These are phyloP conservation scores for Chernovozyma sophiae-reginae DNA, from an alignment of 1,139 yeast species.

Conservation along the genomic window DNA sequence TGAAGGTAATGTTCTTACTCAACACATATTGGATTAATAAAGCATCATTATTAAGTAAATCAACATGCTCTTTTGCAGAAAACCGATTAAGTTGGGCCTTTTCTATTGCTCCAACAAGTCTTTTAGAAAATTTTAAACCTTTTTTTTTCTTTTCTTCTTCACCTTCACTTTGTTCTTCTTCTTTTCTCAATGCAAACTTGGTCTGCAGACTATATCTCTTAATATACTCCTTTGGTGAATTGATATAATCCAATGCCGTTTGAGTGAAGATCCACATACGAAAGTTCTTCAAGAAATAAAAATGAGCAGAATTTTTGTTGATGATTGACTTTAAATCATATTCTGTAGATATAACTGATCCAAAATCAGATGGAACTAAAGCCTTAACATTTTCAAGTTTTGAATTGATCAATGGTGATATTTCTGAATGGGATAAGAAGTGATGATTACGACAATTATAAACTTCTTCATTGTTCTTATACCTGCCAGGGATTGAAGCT, in stretches of 20 bases:
- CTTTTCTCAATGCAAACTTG: not conserved
- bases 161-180: not conserved
- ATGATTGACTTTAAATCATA: slow-evolving; percentile 23
- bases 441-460: slow-evolving; percentile 47
- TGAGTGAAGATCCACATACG: slow-evolving; percentile 31
- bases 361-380: slow-evolving; percentile 30
- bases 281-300: slow-evolving; percentile 27
- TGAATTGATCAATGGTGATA: slow-evolving; percentile 27
- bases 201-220: slow-evolving; percentile 9
- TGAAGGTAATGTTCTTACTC: slow-evolving; percentile 11
- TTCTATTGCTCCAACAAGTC: slow-evolving; percentile 19
- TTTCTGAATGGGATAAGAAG: slow-evolving; percentile 28
- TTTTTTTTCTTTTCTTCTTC: not conserved
- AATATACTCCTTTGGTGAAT: slow-evolving; percentile 22
- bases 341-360: slow-evolving; percentile 25
- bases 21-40: slow-evolving; percentile 6
- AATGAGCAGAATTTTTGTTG: slow-evolving; percentile 22
- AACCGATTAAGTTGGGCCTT: slow-evolving; percentile 19
- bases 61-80: slow-evolving; percentile 23
- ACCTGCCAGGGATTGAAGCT: slow-evolving; percentile 31
- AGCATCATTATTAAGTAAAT: slow-evolving; percentile 22
- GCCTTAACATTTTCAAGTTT: slow-evolving; percentile 32
- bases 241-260: slow-evolving; percentile 23
- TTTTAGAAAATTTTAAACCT: slow-evolving; percentile 3
- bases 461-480: slow-evolving; percentile 18